Evolutionary conservation across 305 asterid genomes (phyloP), one percentile per base, ranked within the genome.

Genomic region (Lippia alba): DNA sequence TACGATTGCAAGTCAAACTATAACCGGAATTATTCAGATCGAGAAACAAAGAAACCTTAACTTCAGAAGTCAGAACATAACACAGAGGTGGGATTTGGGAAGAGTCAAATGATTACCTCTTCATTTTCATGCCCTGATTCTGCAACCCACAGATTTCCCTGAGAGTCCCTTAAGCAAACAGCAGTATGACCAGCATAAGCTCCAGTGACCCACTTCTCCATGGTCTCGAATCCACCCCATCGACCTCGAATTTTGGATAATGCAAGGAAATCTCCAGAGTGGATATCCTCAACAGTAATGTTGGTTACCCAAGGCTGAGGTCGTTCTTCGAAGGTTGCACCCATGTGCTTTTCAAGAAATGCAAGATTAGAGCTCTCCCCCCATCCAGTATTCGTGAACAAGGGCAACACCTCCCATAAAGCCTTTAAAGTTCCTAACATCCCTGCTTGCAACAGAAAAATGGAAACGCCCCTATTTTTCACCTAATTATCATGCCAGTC

Each of bases 121-220:
- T 89, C 87, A 72, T 85, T 78, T 41, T 89, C 89, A 71, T 87
- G 82, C 62, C 96, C 96, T 20, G 96, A 89, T 77, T 89, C 94
- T 30, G 85, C 92, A 59, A 89, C 94, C 91, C 91, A 89, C 55
- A 89, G 82, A 73, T 85, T 82, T 72, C 96, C 94, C 53, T 87
- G 82, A 8, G 90, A 67, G 36, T 89, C 96, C 79, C 90, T 81
- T 70, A 89, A 79, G 76, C 92, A 87, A 73, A 89, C 92, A 46
- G 96, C 94, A 17, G 85, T 63, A 53, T 89, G 96, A 56, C 96
- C 96, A n/a, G 94, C 96, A 74, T 89, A 87, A 61, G 96, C 66
- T 20, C 96, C 96, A n/a, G 87, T 85, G 60, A 86, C 89, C 94
- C 96, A 89, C 74, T 87, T 89, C 85, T 89, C 96, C 10, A 89